Evolutionary conservation across 192 early-diverging fungal genomes (phyloP), one percentile per base, ranked within the genome.

Genomic region (Thamnidium elegans): DNA sequence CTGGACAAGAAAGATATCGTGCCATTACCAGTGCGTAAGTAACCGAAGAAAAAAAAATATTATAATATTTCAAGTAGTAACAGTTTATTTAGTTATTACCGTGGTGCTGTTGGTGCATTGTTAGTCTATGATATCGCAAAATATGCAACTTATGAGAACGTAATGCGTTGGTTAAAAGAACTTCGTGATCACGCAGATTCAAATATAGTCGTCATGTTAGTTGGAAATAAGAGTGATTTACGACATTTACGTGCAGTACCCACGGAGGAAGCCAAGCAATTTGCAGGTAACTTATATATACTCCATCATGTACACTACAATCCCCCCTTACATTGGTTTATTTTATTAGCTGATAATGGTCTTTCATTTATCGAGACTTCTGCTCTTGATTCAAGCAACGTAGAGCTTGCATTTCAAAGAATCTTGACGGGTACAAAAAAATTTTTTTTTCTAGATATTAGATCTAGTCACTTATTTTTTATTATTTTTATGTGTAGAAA

Each of bases 151-250:
- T 99, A 96, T 75, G 95, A 98, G 75, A 96, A 93, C 72, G 96
- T 98, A 39, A 90, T 84, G 48, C 92, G 94, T 53, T 99, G 97
- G 97, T 82, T 99, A 55, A 97, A 98, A 81, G 97, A 99, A 77
- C 82, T 99, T 36, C 90, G 93, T 56, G 95, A 97, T 78, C 94
- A 97, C 70, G 95, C 94, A 55, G 94, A 95, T 73, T 89, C 84
- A 76, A 98, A 97, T 84, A 99, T 99, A 84, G 92, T 95, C n/a
- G 96, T 98, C 56, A 98, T 98, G 93, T 82, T 99, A 53, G 97
- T 99, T 39, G 97, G 95, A 56, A 99, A 99, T 84, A 99, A 99
- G 90, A 93, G 88, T 70, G 96, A 99, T 91, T 83, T 98, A 86
- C 84, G 92, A 74, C 95, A 98, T 74, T 78, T 95, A 59, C 84